Percentiles rank a stretch among this genome's conserved stretches.
phyloP scores from a whole-genome alignment of 352 stramenopile species.

The Poterioochromonas sp. region DNA sequence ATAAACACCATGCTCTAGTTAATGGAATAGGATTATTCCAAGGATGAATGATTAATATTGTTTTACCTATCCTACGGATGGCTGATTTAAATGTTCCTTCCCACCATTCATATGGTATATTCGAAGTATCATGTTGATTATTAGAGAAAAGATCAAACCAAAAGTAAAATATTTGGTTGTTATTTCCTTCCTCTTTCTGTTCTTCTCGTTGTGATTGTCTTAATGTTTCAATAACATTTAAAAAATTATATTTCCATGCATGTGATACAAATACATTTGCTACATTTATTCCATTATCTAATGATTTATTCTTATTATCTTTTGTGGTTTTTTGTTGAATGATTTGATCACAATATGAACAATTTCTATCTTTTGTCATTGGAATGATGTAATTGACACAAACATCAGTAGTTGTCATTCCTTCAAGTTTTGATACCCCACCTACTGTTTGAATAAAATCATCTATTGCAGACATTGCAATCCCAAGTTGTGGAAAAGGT shows the following conservation, averaged over 20 bases:
- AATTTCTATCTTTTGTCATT: background rate
- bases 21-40: slow-evolving; percentile 17
- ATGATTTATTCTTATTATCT: too few relatives aligned
- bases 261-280: background rate
- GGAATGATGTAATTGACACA: background rate
- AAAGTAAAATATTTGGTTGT: background rate
- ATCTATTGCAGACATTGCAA: too few relatives aligned
- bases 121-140: slow-evolving; percentile 2
- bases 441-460: background rate
- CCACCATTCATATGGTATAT: slow-evolving; percentile 14
- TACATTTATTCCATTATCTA: background rate
- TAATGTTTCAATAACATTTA: slow-evolving; percentile 6
- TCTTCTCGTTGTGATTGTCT: too few relatives aligned
- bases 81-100: background rate
- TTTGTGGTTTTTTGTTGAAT: background rate
- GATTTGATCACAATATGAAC: background rate
- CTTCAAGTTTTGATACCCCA: background rate
- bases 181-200: background rate
- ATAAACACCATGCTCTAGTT: slow-evolving; percentile 14
- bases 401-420: background rate
- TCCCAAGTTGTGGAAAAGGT: too few relatives aligned
- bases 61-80: background rate
- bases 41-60: background rate
- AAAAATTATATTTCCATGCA: slow-evolving; percentile 5
- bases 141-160: slow-evolving; percentile 18